These are phyloP conservation scores for Candida pseudofarinosa DNA, from an alignment of 805 yeast genomes.

Conservation along the genomic window DNA sequence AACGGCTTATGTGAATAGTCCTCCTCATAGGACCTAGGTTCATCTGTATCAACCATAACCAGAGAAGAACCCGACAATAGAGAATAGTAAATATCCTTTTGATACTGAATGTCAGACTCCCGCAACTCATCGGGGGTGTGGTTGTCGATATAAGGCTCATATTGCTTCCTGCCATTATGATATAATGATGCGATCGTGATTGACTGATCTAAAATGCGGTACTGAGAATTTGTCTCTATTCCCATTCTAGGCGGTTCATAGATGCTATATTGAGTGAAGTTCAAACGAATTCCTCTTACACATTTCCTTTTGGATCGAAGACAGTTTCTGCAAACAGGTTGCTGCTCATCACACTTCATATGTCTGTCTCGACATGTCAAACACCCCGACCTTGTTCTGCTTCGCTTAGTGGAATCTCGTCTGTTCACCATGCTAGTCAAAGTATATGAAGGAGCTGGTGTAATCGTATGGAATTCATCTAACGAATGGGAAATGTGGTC, in stretches of 20 bases:
- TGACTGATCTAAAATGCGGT: slow-evolving; percentile 38
- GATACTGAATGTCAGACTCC: slow-evolving; percentile 29
- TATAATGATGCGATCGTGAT: slow-evolving; percentile 39
- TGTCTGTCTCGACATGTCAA: slow-evolving; percentile 61
- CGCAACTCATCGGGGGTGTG: slow-evolving; percentile 28
- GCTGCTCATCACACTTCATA: slow-evolving; percentile 63
- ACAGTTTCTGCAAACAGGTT: slow-evolving; percentile 58
- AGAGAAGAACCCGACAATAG: slow-evolving; percentile 8
- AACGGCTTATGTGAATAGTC: background rate
- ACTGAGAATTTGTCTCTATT: slow-evolving; percentile 3
- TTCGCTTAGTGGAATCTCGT: slow-evolving; percentile 23
- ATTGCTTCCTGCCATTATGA: slow-evolving; percentile 26
- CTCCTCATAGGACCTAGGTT: background rate
- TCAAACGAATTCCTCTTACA: slow-evolving; percentile 43
- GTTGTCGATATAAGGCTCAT: slow-evolving; percentile 28
- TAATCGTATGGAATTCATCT: background rate
- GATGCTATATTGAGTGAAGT: slow-evolving; percentile 40
- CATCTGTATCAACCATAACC: background rate
- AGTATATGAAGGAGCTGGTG: background rate
- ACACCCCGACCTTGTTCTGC: slow-evolving; percentile 49
- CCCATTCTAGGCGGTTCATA: slow-evolving; percentile 26
- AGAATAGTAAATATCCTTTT: slow-evolving; percentile 16
- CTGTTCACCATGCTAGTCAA: slow-evolving; percentile 20
- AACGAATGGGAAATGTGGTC: background rate
- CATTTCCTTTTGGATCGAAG: slow-evolving; percentile 46